phyloP scores from a whole-genome alignment of 352 stramenopile genomes.

The Phytophthora sojae region DNA sequence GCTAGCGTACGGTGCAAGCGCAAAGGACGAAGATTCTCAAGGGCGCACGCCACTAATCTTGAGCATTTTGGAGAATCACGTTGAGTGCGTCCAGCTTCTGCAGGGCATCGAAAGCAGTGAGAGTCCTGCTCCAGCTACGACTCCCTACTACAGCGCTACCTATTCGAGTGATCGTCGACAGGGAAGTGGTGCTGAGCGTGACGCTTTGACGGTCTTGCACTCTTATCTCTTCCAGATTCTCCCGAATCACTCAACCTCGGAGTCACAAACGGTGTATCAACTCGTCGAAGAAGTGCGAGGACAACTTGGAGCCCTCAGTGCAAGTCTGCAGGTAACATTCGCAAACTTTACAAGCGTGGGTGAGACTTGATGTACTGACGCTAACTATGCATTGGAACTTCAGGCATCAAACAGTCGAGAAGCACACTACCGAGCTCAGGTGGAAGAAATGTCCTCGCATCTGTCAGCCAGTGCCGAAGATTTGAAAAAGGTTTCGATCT shows the following conservation, averaged over 20 bases:
- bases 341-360: neutral
- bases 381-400: neutral
- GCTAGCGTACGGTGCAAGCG: constrained; percentile 48
- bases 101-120: constrained; percentile 40
- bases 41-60: constrained; percentile 69
- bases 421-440: constrained; percentile 26
- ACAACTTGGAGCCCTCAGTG: constrained; percentile 33
- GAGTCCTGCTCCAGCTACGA: constrained; percentile 12
- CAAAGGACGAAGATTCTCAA: constrained; percentile 61
- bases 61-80: constrained; percentile 76
- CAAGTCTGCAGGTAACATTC: constrained; percentile 38
- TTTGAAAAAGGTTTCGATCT: constrained; percentile 32
- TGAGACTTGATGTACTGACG: constrained; percentile 1
- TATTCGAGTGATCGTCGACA: constrained; percentile 14
- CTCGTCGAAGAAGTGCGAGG: constrained; percentile 37
- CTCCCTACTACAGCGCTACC: constrained; percentile 15
- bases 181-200: constrained; percentile 20
- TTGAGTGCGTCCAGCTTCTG: constrained; percentile 71
- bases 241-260: constrained; percentile 17
- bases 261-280: constrained; percentile 41
- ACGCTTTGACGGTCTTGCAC: constrained; percentile 37
- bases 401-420: constrained; percentile 33
- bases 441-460: constrained; percentile 29
- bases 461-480: constrained; percentile 26
- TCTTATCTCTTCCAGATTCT: constrained; percentile 38